phyloP scores from a whole-genome alignment of 1,284 basidiomycete species.

The Trichosporon sp. region DNA sequence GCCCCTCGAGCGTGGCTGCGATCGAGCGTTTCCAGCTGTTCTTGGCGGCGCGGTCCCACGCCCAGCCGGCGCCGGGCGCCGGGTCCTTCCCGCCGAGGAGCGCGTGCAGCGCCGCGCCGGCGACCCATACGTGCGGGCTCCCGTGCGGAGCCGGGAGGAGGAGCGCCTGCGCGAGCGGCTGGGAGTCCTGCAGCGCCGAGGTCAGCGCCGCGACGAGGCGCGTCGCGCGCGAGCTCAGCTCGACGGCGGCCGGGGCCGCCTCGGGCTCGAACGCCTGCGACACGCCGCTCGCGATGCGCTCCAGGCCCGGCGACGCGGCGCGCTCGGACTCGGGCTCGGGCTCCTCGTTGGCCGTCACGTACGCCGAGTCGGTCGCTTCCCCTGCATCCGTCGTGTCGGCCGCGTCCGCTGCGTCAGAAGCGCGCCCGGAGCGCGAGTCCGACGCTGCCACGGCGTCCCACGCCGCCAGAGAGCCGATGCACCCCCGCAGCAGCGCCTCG shows the following conservation, averaged over 20 bases:
- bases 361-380: neutral
- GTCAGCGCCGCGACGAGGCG: slow-evolving; percentile 67
- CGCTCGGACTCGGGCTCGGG: neutral
- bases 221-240: slow-evolving; percentile 57
- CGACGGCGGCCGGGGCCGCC: slow-evolving; percentile 9
- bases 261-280: slow-evolving; percentile 8
- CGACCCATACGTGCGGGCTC: slow-evolving; percentile 36
- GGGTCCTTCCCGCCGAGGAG: slow-evolving; percentile 20
- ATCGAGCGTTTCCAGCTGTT: neutral
- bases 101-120: slow-evolving; percentile 32
- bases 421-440: too few relatives aligned
- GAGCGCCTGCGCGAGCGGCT: slow-evolving; percentile 40
- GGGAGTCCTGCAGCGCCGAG: slow-evolving; percentile 52
- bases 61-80: slow-evolving; percentile 10
- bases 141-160: slow-evolving; percentile 35
- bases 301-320: slow-evolving; percentile 12
- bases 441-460: slow-evolving; percentile 19
- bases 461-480: slow-evolving; percentile 25
- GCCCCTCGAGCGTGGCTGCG: neutral
- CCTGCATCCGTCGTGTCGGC: too few relatives aligned
- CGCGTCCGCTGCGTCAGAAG: slow-evolving; percentile 41
- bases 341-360: neutral
- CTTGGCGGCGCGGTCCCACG: slow-evolving; percentile 9
- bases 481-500: slow-evolving; percentile 58
- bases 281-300: neutral